Evolutionary conservation across 2,329 filamentous ascomycete genomes (phyloP).

Genomic region (Coleophoma crateriformis): DNA sequence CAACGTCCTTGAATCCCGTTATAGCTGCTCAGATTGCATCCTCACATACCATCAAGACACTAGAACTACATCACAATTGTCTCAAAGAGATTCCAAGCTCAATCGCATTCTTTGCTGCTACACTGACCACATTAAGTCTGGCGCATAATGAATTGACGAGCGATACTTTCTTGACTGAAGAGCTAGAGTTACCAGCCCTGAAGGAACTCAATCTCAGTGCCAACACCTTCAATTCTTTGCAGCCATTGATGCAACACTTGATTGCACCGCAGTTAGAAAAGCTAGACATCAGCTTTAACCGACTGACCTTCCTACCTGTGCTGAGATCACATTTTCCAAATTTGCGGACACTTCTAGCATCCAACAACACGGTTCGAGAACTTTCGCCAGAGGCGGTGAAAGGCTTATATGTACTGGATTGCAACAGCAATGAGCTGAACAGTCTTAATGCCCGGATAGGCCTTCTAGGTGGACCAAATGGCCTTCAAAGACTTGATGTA

Average conservation of each 20-base stretch:
- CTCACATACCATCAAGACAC: conserved; percentile 43
- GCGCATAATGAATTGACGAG: conserved; percentile 68
- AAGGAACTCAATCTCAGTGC: conserved; percentile 71
- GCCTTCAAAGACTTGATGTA: conserved; percentile 66
- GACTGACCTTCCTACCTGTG: conserved; percentile 63
- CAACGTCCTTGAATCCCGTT: conserved; percentile 52
- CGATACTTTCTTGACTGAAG: conserved; percentile 58
- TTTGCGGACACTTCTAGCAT: conserved; percentile 64
- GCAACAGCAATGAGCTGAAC: conserved; percentile 81
- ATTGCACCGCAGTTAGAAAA: conserved; percentile 70
- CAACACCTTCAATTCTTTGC: conserved; percentile 68
- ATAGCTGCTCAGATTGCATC: conserved; percentile 49
- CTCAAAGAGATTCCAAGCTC: conserved; percentile 64
- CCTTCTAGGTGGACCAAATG: conserved; percentile 57
- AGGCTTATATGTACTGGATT: conserved; percentile 71
- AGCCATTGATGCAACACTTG: conserved; percentile 59
- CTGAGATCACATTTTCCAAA: conserved; percentile 65
- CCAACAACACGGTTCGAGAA: conserved; percentile 73
- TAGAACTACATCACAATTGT: conserved; percentile 74
- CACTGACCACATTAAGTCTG: conserved; percentile 66
- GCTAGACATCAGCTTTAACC: conserved; percentile 78
- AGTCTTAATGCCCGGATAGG: conserved; percentile 76
- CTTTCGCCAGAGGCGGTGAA: conserved; percentile 68
- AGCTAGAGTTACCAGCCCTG: conserved; percentile 66
- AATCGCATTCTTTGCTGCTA: conserved; percentile 65